A percentile compares a stretch with the other conserved stretches of the same genome.
Conservation (phyloP, 345 rosid genomes). For the Eucalyptus polybractea region DNA sequence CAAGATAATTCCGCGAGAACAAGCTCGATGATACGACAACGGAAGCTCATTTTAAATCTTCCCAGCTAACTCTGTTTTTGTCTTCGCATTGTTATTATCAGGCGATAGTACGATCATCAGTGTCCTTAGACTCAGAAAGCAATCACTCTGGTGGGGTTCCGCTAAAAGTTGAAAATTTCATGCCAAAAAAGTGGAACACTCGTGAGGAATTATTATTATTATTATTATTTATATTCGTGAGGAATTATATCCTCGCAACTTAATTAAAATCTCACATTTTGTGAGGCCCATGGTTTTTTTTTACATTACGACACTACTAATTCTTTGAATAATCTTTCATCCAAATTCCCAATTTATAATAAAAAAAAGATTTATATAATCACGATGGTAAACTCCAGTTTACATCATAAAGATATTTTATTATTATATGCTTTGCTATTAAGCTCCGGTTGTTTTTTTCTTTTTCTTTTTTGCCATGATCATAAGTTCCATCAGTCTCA, state of each 20-base stretch:
- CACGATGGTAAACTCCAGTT: background rate
- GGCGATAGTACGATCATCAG: background rate
- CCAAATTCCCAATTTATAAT: background rate
- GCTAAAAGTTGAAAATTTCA: background rate
- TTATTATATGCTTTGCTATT: background rate
- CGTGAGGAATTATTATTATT: background rate
- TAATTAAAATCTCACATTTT: background rate
- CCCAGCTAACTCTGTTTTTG: background rate
- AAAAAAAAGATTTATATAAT: background rate
- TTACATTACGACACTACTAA: background rate
- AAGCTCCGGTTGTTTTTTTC: background rate
- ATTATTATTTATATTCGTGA: background rate
- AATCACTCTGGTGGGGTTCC: background rate
- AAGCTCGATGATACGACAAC: background rate
- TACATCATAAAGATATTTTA: background rate
- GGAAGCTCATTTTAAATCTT: background rate
- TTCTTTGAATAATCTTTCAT: background rate
- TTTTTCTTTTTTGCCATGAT: background rate
- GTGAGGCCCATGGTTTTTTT: background rate
- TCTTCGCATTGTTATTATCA: background rate
- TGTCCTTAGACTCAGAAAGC: background rate
- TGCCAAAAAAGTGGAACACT: background rate
- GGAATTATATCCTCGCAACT: background rate
- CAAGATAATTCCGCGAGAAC: background rate
- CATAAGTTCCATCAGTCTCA: no score